Conservation (phyloP, 2,329 filamentous ascomycete genomes). For the Neodidymelliopsis sp. region DNA sequence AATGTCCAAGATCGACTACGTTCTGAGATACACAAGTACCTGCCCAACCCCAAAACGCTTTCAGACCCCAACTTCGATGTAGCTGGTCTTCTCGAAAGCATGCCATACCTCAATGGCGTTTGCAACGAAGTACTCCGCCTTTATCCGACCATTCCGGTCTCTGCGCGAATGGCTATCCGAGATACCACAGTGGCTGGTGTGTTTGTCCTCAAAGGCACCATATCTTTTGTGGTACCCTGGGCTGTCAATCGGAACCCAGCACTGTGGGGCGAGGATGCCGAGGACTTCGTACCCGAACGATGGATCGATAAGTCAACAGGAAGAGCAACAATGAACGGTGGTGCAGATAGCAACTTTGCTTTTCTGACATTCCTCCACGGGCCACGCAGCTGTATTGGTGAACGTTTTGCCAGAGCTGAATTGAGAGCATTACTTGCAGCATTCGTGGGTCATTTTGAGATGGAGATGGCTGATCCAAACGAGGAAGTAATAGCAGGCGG, state of each 20-base stretch:
- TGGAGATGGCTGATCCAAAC: constrained; percentile 42
- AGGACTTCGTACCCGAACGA: constrained; percentile 54
- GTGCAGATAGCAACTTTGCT: constrained; percentile 49
- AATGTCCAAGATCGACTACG: constrained; percentile 72
- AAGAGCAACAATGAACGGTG: constrained; percentile 51
- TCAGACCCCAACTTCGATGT: constrained; percentile 33
- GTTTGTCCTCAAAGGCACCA: constrained; percentile 50
- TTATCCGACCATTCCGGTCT: constrained; percentile 49
- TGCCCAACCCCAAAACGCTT: constrained; percentile 57
- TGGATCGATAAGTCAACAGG: constrained; percentile 53
- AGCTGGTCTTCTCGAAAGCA: constrained; percentile 51
- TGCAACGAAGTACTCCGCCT: constrained; percentile 54
- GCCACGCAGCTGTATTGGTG: constrained; percentile 50
- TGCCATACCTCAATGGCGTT: constrained; percentile 56
- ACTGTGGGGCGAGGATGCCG: constrained; percentile 54
- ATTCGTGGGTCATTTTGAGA: constrained; percentile 45
- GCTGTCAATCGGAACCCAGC: constrained; percentile 53
- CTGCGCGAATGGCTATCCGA: constrained; percentile 41
- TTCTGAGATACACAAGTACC: constrained; percentile 67
- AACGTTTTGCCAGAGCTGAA: constrained; percentile 49
- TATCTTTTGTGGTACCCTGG: constrained; percentile 50
- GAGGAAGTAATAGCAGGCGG: constrained; percentile 43
- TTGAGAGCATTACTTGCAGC: constrained; percentile 46
- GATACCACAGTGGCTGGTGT: constrained; percentile 45
- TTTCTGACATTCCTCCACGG: constrained; percentile 56